Evolutionary conservation across 306 rosid species (phyloP), one percentile per base, ranked within the genome.

Genomic region (Phaseolus lunatus): DNA sequence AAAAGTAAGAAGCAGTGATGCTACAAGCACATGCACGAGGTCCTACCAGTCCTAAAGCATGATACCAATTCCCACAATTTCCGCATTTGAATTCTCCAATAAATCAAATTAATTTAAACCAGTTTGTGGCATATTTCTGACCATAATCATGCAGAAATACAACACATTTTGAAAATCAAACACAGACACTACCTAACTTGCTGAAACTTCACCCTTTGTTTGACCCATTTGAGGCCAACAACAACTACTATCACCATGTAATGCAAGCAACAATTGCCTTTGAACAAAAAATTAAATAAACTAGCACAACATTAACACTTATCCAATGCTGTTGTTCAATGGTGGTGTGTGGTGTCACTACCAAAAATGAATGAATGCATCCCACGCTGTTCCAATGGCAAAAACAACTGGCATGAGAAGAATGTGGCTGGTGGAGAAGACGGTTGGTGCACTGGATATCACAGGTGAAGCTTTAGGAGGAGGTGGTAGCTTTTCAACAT

Each of bases 401-500:
- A 90, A 85, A 78, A 84, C 86, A 18, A 83, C 47, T 5, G 94
- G 92, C 75, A 88, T 77, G 3, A 22, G 73, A 83, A 90, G 49
- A 57, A 86, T 72, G 6, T 70, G 89, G 50, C 76, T 70, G 19
- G 73, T 61, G 62, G 81, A 66, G 24, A 80, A 76, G 20, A 78
- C 77, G 18, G 73, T 15, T 1, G 86, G 70, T 62, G 86, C 85
- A 3, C 47, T 57, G 56, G 72, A 78, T 78, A 64, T 84, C 13
- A 77, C 0, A 1, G 96, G 97, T 2, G 86, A 29, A 24, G 84
- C 73, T 2, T 66, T 22, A 18, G 99, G 91, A 14, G 97, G 94
- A 4, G 97, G 97, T 29, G 97, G 99, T 10, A 3, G 72, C 41
- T 88, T 90, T 70, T 89, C 91, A 11, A 95, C 99, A 29, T 14